Conservation (phyloP, 225 moss, liverwort and hornwort genomes). For the Sphagnum tenellum region DNA sequence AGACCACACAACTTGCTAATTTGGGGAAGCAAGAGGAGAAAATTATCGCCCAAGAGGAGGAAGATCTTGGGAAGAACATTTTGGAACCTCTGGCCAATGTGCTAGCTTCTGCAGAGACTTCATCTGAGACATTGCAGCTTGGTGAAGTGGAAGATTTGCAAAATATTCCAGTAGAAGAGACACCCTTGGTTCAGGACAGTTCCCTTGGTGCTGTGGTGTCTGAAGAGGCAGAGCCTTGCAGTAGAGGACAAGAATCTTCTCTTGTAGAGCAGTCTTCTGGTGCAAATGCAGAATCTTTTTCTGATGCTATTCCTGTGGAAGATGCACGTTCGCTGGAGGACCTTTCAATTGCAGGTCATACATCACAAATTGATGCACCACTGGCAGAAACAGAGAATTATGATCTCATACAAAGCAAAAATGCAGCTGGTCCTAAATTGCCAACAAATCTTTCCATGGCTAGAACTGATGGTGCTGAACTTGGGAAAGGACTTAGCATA, state of each 20-base stretch:
- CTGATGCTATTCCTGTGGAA: background rate
- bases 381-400: too few species aligned
- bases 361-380: too few species aligned
- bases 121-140: constrained; percentile 16
- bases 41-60: constrained; percentile 21
- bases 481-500: constrained; percentile 7
- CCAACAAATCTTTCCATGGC: constrained; percentile 9
- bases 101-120: too few species aligned
- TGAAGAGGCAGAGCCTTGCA: constrained; percentile 10
- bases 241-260: background rate
- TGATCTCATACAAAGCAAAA: too few species aligned
- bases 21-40: constrained; percentile 37
- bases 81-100: constrained; percentile 1
- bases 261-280: too few species aligned
- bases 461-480: constrained; percentile 12
- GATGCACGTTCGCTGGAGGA: too few species aligned
- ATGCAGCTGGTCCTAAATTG: background rate
- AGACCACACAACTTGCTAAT: constrained; percentile 26
- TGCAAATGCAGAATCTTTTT: background rate
- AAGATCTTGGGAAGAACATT: constrained; percentile 17
- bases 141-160: constrained; percentile 32
- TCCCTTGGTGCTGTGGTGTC: too few species aligned
- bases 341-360: too few species aligned
- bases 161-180: constrained; percentile 20
- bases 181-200: background rate